These are phyloP conservation scores for Coleophoma crateriformis DNA, from an alignment of 2,329 filamentous ascomycete species.

Conservation along the genomic window DNA sequence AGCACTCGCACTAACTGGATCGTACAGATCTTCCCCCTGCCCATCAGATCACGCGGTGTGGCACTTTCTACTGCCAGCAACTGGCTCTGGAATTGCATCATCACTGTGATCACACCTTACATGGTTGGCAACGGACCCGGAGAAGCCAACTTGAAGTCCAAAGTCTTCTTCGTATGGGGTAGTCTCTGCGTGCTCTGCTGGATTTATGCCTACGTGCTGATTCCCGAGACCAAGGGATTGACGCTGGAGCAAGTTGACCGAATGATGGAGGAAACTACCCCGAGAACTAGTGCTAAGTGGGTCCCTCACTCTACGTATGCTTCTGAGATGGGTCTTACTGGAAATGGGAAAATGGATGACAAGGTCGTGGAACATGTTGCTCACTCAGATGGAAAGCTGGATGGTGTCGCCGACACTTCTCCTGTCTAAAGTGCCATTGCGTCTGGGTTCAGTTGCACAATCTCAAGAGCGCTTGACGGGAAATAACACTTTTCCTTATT, in stretches of 20 bases:
- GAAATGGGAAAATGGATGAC: slow-evolving; percentile 1
- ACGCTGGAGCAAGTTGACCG: slow-evolving; percentile 69
- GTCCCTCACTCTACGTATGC: slow-evolving; percentile 22
- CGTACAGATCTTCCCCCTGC: slow-evolving; percentile 68
- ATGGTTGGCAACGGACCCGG: slow-evolving; percentile 57
- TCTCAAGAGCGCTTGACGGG: too few relatives aligned
- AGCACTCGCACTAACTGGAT: too few relatives aligned
- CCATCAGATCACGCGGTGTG: slow-evolving; percentile 83
- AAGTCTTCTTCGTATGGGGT: slow-evolving; percentile 53
- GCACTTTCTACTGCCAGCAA: slow-evolving; percentile 83
- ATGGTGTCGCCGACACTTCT: background rate
- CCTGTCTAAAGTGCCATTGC: too few relatives aligned
- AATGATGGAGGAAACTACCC: slow-evolving; percentile 45
- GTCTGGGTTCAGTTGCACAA: too few relatives aligned
- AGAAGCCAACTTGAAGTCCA: slow-evolving; percentile 21
- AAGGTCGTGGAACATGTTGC: background rate
- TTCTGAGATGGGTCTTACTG: slow-evolving; percentile 13
- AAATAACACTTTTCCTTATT: too few relatives aligned
- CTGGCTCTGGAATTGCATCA: slow-evolving; percentile 84
- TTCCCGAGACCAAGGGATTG: slow-evolving; percentile 72
- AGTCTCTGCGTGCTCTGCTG: slow-evolving; percentile 48
- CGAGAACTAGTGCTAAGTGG: slow-evolving; percentile 28
- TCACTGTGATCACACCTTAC: slow-evolving; percentile 68
- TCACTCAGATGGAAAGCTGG: background rate
- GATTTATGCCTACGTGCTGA: slow-evolving; percentile 51